Evolutionary conservation across 495 filamentous ascomycete species (phyloP).

Genomic region (Aspergillus nanangensis): DNA sequence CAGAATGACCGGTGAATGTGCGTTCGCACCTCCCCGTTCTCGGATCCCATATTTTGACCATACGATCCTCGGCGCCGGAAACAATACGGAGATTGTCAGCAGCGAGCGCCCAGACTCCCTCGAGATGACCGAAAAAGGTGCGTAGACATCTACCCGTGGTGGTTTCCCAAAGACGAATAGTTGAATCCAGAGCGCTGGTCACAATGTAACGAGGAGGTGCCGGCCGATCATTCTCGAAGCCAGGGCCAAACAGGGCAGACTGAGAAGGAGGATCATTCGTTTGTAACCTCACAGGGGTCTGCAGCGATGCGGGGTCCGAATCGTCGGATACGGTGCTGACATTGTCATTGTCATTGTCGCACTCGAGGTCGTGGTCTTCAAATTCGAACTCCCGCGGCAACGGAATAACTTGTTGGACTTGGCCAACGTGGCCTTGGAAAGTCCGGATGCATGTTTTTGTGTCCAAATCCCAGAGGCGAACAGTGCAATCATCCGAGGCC

Average conservation of each 20-base stretch:
- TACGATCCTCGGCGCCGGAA: conserved; percentile 84
- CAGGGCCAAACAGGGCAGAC: conserved; percentile 49
- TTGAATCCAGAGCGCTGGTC: conserved; percentile 84
- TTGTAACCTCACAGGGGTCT: conserved; percentile 15
- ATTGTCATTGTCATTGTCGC: conserved; percentile 56
- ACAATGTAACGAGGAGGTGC: conserved; percentile 84
- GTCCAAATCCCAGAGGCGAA: conserved; percentile 92
- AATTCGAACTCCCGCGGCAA: conserved; percentile 83
- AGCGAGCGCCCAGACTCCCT: conserved; percentile 92
- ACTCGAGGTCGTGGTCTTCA: conserved; percentile 58
- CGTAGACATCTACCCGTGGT: conserved; percentile 74
- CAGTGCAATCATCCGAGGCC: conserved; percentile 88
- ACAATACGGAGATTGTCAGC: conserved; percentile 88
- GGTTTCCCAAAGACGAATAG: conserved; percentile 91
- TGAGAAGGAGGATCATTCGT: conserved; percentile 34
- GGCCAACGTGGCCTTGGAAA: conserved; percentile 91
- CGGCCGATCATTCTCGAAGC: conserved; percentile 58
- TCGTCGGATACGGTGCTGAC: conserved; percentile 34
- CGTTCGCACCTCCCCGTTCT: conserved; percentile 84
- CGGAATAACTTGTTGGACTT: conserved; percentile 84
- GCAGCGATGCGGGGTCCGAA: conserved; percentile 20
- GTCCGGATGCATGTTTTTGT: conserved; percentile 69
- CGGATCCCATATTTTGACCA: conserved; percentile 96
- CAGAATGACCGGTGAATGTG: conserved; percentile 84
- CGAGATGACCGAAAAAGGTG: conserved; percentile 93